Percentiles rank a stretch among this genome's conserved stretches.
These are phyloP conservation scores for Trichoderma harzianum DNA, from an alignment of 2,329 filamentous ascomycete species.

Conservation along the genomic window DNA sequence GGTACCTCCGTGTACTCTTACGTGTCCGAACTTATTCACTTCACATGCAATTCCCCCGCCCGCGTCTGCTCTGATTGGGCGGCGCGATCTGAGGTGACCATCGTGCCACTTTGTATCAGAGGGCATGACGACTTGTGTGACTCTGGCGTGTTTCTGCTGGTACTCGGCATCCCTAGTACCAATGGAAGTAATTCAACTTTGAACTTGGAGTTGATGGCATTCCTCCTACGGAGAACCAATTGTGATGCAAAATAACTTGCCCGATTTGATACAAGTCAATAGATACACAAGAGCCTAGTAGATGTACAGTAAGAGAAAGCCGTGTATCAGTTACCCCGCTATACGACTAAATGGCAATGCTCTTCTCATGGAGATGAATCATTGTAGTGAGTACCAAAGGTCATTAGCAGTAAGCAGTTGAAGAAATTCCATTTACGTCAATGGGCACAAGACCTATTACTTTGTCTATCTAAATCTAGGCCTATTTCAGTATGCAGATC, in stretches of 20 bases:
- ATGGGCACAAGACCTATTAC: no score
- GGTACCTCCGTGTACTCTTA: neutral
- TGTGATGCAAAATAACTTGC: neutral
- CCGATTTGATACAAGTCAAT: neutral
- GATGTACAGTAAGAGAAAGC: neutral
- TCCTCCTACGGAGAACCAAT: neutral
- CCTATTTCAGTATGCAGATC: neutral
- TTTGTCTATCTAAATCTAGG: neutral
- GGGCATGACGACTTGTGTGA: neutral
- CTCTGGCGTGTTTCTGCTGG: neutral
- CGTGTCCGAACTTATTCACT: neutral
- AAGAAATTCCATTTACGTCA: no score
- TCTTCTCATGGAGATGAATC: neutral
- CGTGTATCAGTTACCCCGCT: neutral
- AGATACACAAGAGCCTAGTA: neutral
- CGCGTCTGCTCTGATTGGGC: neutral
- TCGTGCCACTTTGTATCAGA: neutral
- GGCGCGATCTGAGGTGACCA: neutral
- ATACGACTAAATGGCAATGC: neutral
- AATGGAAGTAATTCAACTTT: no score
- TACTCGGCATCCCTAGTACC: neutral
- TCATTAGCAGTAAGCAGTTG: neutral
- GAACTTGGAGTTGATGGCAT: neutral
- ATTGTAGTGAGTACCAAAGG: neutral
- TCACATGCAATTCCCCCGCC: conserved; percentile 7